A percentile compares a stretch with the other conserved stretches of the same genome.
Evolutionary conservation across 306 rosid species (phyloP).

Genomic region (Castanospermum australe): DNA sequence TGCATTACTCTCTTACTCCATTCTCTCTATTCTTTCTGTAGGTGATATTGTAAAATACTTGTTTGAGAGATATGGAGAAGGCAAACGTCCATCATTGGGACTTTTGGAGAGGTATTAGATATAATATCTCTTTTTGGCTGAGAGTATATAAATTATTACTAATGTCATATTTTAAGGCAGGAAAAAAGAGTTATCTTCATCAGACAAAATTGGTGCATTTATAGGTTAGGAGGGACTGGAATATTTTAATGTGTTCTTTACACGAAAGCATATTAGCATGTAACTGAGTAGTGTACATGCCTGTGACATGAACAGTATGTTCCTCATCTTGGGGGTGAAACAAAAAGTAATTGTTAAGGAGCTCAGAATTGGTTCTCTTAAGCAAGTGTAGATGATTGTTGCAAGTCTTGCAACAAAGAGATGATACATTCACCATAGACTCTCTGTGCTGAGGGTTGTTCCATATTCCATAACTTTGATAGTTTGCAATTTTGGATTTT

Average conservation of each 20-base stretch:
- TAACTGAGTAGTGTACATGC: not conserved
- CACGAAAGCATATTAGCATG: conserved; percentile 8
- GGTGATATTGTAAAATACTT: conserved; percentile 91
- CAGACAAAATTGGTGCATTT: conserved; percentile 10
- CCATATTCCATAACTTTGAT: conserved; percentile 10
- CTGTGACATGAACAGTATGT: not conserved
- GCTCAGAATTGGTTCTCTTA: not conserved
- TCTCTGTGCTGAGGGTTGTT: not conserved
- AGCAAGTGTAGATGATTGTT: not conserved
- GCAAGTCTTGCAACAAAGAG: not conserved
- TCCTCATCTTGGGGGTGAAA: conserved; percentile 1
- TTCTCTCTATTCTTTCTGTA: conserved; percentile 34
- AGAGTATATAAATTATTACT: not conserved
- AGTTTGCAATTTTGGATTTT: not conserved
- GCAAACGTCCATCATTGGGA: conserved; percentile 67
- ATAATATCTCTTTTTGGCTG: not conserved
- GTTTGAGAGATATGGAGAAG: conserved; percentile 71
- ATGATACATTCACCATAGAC: not conserved
- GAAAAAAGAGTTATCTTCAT: conserved; percentile 12
- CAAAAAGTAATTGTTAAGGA: not conserved
- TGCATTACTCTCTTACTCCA: not conserved
- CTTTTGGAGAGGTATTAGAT: conserved; percentile 75
- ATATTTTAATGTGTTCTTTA: not conserved
- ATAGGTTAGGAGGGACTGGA: not conserved
- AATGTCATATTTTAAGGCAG: not conserved